Conservation (phyloP, 768 basidiomycete species). For the Nevesoporus exiguus region DNA sequence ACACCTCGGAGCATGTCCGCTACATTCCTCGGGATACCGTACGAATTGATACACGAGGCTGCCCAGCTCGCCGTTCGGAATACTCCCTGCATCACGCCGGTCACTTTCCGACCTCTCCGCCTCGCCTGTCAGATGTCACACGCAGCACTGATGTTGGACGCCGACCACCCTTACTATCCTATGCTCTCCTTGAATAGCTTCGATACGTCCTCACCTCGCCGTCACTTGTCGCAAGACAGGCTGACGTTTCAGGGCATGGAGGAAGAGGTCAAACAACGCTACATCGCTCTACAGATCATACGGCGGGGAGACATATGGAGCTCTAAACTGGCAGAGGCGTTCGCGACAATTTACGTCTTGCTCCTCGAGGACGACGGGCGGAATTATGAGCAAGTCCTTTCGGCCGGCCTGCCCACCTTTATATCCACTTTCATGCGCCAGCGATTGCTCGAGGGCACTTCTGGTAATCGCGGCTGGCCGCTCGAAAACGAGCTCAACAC, state of each 20-base stretch:
- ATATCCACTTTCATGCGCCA: conserved; percentile 39
- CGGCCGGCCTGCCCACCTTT: conserved; percentile 41
- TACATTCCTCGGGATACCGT: conserved; percentile 32
- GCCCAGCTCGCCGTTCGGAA: conserved; percentile 30
- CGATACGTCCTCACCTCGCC: conserved; percentile 41
- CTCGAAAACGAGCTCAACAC: conserved; percentile 43
- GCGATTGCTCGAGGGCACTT: conserved; percentile 38
- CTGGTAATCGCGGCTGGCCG: conserved; percentile 47
- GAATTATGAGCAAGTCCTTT: conserved; percentile 45
- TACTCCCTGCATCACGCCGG: conserved; percentile 33
- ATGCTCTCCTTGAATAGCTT: conserved; percentile 47
- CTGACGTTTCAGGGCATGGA: conserved; percentile 34
- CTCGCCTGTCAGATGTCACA: conserved; percentile 34
- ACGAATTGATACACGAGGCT: conserved; percentile 36
- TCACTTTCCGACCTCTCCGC: conserved; percentile 30
- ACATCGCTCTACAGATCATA: conserved; percentile 43
- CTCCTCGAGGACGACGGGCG: conserved; percentile 52
- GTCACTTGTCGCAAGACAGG: conserved; percentile 33
- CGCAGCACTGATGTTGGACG: conserved; percentile 21
- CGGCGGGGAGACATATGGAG: conserved; percentile 36
- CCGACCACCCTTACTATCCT: conserved; percentile 34
- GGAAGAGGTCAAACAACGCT: conserved; percentile 45
- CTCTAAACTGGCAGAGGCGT: conserved; percentile 38
- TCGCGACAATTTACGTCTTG: conserved; percentile 57
- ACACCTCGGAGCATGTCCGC: conserved; percentile 29